Base-by-base conservation (phyloP, 768 basidiomycete genomes). In the Boletus reticuloceps region DNA sequence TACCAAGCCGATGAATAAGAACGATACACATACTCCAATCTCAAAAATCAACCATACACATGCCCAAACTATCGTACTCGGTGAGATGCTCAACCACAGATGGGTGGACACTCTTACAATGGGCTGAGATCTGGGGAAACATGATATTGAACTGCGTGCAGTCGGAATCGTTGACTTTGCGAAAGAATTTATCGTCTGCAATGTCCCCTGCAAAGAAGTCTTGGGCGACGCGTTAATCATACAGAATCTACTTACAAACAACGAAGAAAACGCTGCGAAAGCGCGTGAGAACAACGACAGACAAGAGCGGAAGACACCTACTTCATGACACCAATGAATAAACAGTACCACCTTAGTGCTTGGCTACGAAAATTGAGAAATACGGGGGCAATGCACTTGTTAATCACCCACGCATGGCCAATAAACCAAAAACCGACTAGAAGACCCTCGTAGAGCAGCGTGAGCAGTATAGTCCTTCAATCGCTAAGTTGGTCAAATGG, bases 401-500 rank as follows among this genome's bases (percentile, higher is more conserved):
- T 20, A 19, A 53, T 58, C 50, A 78, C 86, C 61, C 70, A 88
- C 92, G 80, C 94, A 69, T 98, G 95, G 66, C 88, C 92, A 42
- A 94, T 84, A 69, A 96, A 97, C 94, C 95, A 97, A 61, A 98
- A 91, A 0, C 91, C 94, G 53, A 98, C 82, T 45, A 98, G 77
- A 22, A 97, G 73, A 10, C 82, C 93, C 70, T 97, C 94, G 62
- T 92, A 95, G 11, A 85, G 69, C 22, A 91, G 62, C 22, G 91
- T 94, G 40, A 96, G 80, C 11, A 89, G 55, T 62, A 95, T 94
- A 25, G 94, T 96, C 56, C 94, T 97, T 69, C 11, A 48, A 43
- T 22, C 32, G 55, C 50, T 64, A 29, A 69, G 59, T 32, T 50
- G 50, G 44, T 51, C 40, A 32, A 31, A 42, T 12, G 39, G 34